Evolutionary conservation across 192 early-diverging fungal species (phyloP).

Genomic region (Phlyctochytrium bullatum): DNA sequence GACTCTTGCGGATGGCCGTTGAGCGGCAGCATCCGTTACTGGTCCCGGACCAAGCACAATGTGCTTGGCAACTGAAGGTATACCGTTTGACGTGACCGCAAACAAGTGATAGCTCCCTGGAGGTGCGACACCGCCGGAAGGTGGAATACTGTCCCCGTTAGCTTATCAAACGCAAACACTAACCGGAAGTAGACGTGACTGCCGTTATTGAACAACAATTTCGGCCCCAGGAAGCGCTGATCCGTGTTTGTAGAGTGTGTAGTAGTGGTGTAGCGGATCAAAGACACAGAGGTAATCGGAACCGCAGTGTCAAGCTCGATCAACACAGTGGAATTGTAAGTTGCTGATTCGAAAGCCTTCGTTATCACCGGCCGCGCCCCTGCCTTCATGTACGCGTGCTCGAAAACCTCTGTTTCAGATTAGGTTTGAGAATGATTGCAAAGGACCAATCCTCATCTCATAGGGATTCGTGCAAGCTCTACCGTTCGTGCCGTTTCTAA

Average conservation of each 20-base stretch:
- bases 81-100: neutral
- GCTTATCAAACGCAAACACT: too few species aligned
- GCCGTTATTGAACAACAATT: conserved; percentile 15
- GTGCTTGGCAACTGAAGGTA: neutral
- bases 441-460: conserved; percentile 12
- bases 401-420: neutral
- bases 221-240: conserved; percentile 23
- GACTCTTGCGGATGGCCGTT: too few species aligned
- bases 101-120: neutral
- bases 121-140: neutral
- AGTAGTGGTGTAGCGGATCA: conserved; percentile 31
- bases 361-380: too few species aligned
- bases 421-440: neutral
- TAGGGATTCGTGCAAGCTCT: conserved; percentile 16
- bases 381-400: too few species aligned
- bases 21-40: neutral
- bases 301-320: conserved; percentile 8
- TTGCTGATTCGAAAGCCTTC: neutral
- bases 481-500: neutral
- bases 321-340: conserved; percentile 13
- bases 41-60: neutral
- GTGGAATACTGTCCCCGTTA: neutral
- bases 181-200: conserved; percentile 4
- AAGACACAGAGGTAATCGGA: neutral
- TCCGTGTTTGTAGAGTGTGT: conserved; percentile 34